These are phyloP conservation scores for Podospora pseudoanserina DNA, from an alignment of 495 filamentous ascomycete genomes.

Conservation along the genomic window DNA sequence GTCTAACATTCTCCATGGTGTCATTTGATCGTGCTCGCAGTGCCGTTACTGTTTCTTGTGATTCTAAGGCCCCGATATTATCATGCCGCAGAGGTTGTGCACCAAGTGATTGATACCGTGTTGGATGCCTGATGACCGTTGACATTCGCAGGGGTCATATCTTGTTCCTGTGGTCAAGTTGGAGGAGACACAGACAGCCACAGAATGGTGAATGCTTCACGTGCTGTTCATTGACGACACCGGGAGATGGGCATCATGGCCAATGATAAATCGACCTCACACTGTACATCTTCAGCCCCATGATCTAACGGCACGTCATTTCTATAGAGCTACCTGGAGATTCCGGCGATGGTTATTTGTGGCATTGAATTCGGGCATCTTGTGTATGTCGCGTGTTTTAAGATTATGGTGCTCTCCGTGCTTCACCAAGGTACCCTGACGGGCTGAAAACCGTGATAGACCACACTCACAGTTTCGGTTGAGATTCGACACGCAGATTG, in stretches of 20 bases:
- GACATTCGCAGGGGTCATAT: not conserved
- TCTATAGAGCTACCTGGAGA: not conserved
- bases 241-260: not conserved
- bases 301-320: not conserved
- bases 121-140: not conserved
- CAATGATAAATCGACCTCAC: not conserved
- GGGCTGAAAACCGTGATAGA: not conserved
- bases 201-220: not conserved
- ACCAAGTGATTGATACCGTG: not conserved
- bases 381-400: not conserved
- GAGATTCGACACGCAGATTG: not conserved
- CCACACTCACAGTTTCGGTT: not conserved
- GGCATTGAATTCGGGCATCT: not conserved
- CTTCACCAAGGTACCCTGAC: not conserved
- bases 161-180: not conserved
- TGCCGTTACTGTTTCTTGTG: too few relatives aligned
- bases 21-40: too few relatives aligned
- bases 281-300: not conserved
- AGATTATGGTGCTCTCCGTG: not conserved
- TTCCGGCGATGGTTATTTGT: not conserved
- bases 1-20: too few relatives aligned
- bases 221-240: not conserved
- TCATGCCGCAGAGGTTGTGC: too few relatives aligned
- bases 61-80: too few relatives aligned
- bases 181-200: not conserved